Evolutionary conservation across 305 asterid species (phyloP), one percentile per base, ranked within the genome.

Genomic region (Stenogyne calaminthoides): DNA sequence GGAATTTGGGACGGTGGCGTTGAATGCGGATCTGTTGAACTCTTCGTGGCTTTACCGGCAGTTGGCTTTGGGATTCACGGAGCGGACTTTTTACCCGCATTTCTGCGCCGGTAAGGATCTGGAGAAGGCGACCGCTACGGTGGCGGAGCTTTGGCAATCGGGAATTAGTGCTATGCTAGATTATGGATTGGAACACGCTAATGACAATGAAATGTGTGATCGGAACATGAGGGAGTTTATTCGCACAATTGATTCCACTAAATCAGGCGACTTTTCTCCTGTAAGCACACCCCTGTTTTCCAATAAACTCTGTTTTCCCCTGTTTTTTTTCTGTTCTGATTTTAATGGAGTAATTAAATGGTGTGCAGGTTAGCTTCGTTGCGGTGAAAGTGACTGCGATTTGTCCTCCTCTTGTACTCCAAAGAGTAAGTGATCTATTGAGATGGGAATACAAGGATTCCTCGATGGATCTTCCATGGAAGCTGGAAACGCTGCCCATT

Each of bases 321-420:
- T 22, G 62, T 56, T 56, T 56, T 22, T 22, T 2, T n/a, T 12
- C 18, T 8, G 18, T 15, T 16, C 3, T 0, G 4, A 51, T 6
- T 56, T 25, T 25, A 25, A 25, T 25, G 29, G 29, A 1, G 3
- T 25, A 2, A 1, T 1, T 25, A n/a, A n/a, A n/a, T n/a, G n/a
- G n/a, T n/a, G n/a, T n/a, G 52, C 88, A 91, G 98, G 95, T 89
- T 3, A 92, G 94, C 75, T 92, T 84, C 70, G 87, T 90, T 7
- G 98, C 87, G 61, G 96, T 95, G 84, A 95, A 95, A 83, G 71
- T 92, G 4, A 90, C 96, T 0, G 98, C 98, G 40, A 85, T 95
- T 22, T 88, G 94, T 70, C 88, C 91, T 3, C 66, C 73, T 0
- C 73, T 15, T 4, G 32, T 92, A 60, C 96, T 92, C 1, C 83